Evolutionary conservation across 2,329 filamentous ascomycete genomes (phyloP).

Genomic region (Phyllosticta citrichinensis): DNA sequence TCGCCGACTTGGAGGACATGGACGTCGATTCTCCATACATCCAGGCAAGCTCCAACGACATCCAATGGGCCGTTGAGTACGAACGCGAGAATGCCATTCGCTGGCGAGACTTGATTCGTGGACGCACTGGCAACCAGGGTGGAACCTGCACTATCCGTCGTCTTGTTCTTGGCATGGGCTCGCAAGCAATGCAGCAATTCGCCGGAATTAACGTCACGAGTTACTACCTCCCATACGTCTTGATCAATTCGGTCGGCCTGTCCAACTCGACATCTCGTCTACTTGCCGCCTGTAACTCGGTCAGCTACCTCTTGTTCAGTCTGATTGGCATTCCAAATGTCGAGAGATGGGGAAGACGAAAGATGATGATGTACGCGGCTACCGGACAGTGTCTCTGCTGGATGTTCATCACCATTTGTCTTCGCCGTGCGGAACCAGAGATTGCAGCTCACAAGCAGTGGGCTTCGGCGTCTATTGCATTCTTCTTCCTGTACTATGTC

Average conservation of each 20-base stretch:
- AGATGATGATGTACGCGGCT: conserved; percentile 49
- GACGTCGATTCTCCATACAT: conserved; percentile 36
- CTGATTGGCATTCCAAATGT: conserved; percentile 38
- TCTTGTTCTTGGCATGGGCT: conserved; percentile 43
- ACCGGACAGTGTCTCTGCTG: conserved; percentile 44
- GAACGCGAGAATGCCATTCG: conserved; percentile 40
- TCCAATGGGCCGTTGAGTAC: conserved; percentile 39
- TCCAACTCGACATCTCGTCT: conserved; percentile 42
- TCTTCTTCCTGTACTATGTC: conserved; percentile 46
- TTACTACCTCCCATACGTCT: conserved; percentile 49
- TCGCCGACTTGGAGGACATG: conserved; percentile 39
- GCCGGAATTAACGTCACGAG: conserved; percentile 30
- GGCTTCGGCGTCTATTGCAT: conserved; percentile 35
- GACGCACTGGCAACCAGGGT: conserved; percentile 33
- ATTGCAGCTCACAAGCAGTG: conserved; percentile 14
- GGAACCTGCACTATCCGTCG: conserved; percentile 42
- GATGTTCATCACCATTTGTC: conserved; percentile 41
- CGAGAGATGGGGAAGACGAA: conserved; percentile 45
- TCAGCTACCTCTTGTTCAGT: conserved; percentile 40
- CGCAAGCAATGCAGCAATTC: conserved; percentile 44
- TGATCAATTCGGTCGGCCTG: conserved; percentile 48
- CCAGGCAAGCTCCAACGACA: conserved; percentile 34
- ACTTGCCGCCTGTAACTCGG: conserved; percentile 45
- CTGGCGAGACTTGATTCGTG: conserved; percentile 41
- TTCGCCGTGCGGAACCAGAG: conserved; percentile 30